A percentile compares a stretch with the other conserved stretches of the same genome.
Evolutionary conservation across 2,329 filamentous ascomycete species (phyloP).

Genomic region (Magnaporthales sp.): DNA sequence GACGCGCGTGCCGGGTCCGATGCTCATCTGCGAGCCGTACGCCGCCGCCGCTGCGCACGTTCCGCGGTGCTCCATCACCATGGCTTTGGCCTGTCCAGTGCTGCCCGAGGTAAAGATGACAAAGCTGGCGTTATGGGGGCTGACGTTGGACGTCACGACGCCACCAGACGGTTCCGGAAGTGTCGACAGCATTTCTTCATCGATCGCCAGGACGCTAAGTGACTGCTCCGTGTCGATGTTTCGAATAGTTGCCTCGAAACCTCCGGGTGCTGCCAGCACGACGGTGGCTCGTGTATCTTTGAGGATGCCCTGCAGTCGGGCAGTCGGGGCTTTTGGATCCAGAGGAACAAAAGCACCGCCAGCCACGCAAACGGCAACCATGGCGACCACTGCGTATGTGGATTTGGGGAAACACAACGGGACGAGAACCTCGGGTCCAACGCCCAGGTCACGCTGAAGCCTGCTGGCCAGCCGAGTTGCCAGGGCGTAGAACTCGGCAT

Average conservation of each 20-base stretch:
- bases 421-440: constrained; percentile 11
- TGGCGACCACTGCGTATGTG: constrained; percentile 10
- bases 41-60: not conserved
- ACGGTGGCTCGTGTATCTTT: not conserved
- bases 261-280: not conserved
- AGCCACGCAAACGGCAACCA: constrained; percentile 16
- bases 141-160: not conserved
- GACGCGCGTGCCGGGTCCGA: not conserved
- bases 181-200: not conserved
- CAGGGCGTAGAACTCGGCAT: constrained; percentile 20
- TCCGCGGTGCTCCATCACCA: not conserved
- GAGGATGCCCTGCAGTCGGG: constrained; percentile 8
- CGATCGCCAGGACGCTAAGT: not conserved
- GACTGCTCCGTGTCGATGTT: not conserved
- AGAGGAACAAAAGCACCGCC: constrained; percentile 16
- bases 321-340: constrained; percentile 9
- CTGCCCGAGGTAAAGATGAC: constrained; percentile 50
- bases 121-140: constrained; percentile 17
- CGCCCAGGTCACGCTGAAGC: constrained; percentile 6
- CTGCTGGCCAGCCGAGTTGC: constrained; percentile 23
- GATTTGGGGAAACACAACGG: constrained; percentile 17
- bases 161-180: not conserved
- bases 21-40: not conserved
- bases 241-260: not conserved
- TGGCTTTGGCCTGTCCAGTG: constrained; percentile 48